Percentiles rank a stretch among this genome's conserved stretches.
Evolutionary conservation across 139 green algal species (phyloP).

Genomic region (Axilococcus clingmanii): DNA sequence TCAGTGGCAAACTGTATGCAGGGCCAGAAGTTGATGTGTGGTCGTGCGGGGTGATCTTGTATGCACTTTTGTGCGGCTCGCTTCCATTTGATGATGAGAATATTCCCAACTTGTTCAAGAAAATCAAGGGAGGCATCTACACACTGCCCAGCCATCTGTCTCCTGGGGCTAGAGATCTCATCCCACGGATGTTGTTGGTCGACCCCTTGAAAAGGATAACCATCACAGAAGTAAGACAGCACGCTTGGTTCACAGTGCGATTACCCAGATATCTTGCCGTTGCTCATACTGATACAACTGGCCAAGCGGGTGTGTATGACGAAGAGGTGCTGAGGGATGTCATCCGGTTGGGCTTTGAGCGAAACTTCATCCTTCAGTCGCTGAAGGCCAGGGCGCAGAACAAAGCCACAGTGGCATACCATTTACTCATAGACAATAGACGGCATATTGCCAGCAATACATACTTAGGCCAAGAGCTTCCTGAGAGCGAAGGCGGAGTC

Average conservation of each 20-base stretch:
- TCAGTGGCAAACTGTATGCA: slow-evolving; percentile 92
- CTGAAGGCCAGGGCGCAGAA: slow-evolving; percentile 66
- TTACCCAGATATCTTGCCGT: slow-evolving; percentile 94
- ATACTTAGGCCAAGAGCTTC: slow-evolving; percentile 54
- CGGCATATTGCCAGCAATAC: slow-evolving; percentile 43
- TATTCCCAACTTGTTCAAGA: slow-evolving; percentile 99
- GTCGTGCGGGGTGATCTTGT: slow-evolving; percentile 98
- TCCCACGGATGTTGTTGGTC: slow-evolving; percentile 96
- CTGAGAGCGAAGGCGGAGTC: slow-evolving; percentile 17
- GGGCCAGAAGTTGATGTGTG: slow-evolving; percentile 98
- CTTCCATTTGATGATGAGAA: slow-evolving; percentile 99
- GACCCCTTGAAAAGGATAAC: slow-evolving; percentile 98
- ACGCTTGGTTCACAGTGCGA: slow-evolving; percentile 92
- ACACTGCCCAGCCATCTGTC: slow-evolving; percentile 91
- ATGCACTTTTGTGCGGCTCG: slow-evolving; percentile 93
- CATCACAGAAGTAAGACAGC: slow-evolving; percentile 91
- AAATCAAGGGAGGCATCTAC: slow-evolving; percentile 98
- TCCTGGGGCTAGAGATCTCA: slow-evolving; percentile 87
- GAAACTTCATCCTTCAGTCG: slow-evolving; percentile 52
- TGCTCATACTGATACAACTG: slow-evolving; percentile 62
- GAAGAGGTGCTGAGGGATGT: slow-evolving; percentile 76
- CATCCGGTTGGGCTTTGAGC: slow-evolving; percentile 77
- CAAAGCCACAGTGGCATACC: slow-evolving; percentile 97
- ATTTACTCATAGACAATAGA: slow-evolving; percentile 81
- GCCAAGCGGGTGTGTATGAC: slow-evolving; percentile 32